Evolutionary conservation across 2,329 filamentous ascomycete genomes (phyloP).

Genomic region (Curvularia lunata): DNA sequence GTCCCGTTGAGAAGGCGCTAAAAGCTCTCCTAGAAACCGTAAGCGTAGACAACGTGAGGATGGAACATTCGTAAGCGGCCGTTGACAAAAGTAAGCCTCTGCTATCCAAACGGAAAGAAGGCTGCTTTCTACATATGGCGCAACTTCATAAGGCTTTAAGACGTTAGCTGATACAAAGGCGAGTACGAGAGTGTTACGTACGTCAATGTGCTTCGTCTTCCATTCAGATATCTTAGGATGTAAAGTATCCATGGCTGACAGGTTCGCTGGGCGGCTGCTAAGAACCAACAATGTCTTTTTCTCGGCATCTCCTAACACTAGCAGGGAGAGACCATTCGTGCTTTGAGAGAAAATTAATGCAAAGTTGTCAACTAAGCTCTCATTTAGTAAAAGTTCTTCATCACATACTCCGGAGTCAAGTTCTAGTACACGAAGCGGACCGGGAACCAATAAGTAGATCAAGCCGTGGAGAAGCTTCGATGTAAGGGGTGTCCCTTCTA

Average conservation of each 20-base stretch:
- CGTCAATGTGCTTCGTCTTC: conserved; percentile 7
- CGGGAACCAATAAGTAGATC: background rate
- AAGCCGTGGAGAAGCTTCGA: conserved; percentile 4
- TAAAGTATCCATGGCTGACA: background rate
- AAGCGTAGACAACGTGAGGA: conserved; percentile 6
- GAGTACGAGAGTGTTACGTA: background rate
- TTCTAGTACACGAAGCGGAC: conserved; percentile 5
- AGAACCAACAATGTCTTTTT: conserved; percentile 5
- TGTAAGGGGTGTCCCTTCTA: conserved; percentile 4
- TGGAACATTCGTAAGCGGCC: background rate
- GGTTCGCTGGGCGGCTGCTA: background rate
- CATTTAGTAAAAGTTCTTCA: background rate
- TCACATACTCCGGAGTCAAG: background rate
- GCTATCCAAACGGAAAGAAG: conserved; percentile 10
- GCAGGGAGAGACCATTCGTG: background rate
- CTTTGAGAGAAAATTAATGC: background rate
- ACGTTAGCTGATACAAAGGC: background rate
- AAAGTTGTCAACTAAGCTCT: background rate
- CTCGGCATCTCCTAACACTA: background rate
- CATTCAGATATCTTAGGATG: conserved; percentile 1
- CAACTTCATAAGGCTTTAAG: conserved; percentile 1
- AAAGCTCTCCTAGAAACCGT: conserved; percentile 10
- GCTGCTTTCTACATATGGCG: conserved; percentile 4
- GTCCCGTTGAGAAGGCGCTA: conserved; percentile 6
- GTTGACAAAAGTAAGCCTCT: conserved; percentile 2